Conservation (phyloP, 2,329 filamentous ascomycete genomes). For the Penicillium aurantiogriseum region DNA sequence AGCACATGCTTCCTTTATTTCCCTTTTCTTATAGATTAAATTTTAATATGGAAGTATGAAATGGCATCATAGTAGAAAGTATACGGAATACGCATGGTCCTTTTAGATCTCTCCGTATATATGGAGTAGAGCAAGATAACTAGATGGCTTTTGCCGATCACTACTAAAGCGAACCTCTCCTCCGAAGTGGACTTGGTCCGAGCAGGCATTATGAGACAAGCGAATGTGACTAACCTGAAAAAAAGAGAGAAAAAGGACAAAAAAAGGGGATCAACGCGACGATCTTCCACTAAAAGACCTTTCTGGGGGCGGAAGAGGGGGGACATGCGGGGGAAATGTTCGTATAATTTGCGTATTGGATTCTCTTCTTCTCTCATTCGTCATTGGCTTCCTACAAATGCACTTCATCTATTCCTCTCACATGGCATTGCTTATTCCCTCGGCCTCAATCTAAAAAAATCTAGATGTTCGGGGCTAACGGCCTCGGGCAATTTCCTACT, state of each 20-base stretch:
- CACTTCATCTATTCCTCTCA: background rate
- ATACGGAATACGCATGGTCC: background rate
- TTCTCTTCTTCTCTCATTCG: background rate
- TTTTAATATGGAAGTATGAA: background rate
- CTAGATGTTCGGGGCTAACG: background rate
- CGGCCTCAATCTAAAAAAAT: background rate
- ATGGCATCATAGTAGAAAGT: background rate
- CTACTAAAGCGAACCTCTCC: constrained; percentile 10
- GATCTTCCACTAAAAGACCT: constrained; percentile 10
- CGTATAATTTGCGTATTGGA: background rate
- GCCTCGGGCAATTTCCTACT: background rate
- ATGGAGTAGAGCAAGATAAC: too few species aligned
- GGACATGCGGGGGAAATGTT: constrained; percentile 6
- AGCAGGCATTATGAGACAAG: background rate
- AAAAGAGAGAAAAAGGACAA: background rate
- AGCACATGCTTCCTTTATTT: background rate
- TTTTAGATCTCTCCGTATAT: too few species aligned
- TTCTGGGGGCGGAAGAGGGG: constrained; percentile 6
- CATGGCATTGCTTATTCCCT: constrained; percentile 6
- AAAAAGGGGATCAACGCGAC: background rate
- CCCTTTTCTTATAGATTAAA: too few species aligned
- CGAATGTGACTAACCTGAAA: background rate
- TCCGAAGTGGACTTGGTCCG: constrained; percentile 5
- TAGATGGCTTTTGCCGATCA: constrained; percentile 9
- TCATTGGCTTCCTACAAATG: background rate